Evolutionary conservation across 768 basidiomycete species (phyloP).

Genomic region (Amanita pseudoporphyria): DNA sequence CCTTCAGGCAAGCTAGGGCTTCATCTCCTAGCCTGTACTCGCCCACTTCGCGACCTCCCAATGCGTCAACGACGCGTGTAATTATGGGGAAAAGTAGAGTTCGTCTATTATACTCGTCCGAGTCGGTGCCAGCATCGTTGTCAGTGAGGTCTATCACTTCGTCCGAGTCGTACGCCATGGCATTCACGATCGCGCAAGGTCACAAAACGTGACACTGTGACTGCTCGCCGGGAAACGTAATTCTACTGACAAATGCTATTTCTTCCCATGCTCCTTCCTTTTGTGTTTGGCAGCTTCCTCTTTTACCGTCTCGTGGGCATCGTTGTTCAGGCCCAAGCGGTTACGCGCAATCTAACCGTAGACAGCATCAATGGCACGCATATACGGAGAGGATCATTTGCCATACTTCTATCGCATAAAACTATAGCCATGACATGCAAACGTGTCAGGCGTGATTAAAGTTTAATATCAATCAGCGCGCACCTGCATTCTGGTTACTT

Average conservation of each 20-base stretch:
- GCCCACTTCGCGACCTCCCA: conserved; percentile 64
- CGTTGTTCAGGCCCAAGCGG: conserved; percentile 82
- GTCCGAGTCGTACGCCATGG: conserved; percentile 3
- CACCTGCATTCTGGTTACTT: conserved; percentile 9
- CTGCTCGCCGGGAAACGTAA: not conserved
- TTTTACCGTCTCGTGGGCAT: conserved; percentile 73
- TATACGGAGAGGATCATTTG: not conserved
- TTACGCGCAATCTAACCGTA: conserved; percentile 76
- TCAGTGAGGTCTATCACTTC: conserved; percentile 24
- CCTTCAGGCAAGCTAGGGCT: conserved; percentile 77
- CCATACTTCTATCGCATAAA: conserved; percentile 85
- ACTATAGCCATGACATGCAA: conserved; percentile 33
- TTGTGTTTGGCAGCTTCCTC: conserved; percentile 58
- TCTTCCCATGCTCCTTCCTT: conserved; percentile 36
- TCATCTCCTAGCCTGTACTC: conserved; percentile 75
- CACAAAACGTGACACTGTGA: conserved; percentile 1
- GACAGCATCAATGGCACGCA: not conserved
- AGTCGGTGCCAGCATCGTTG: conserved; percentile 16
- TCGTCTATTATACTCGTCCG: conserved; percentile 30
- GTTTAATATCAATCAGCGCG: conserved; percentile 3
- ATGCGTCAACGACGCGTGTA: conserved; percentile 66
- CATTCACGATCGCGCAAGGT: conserved; percentile 7
- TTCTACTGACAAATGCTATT: not conserved
- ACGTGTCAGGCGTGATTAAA: conserved; percentile 7
- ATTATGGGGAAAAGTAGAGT: conserved; percentile 59